Base-by-base conservation (phyloP, 768 basidiomycete genomes). In the Daedaleopsis sinensis region DNA sequence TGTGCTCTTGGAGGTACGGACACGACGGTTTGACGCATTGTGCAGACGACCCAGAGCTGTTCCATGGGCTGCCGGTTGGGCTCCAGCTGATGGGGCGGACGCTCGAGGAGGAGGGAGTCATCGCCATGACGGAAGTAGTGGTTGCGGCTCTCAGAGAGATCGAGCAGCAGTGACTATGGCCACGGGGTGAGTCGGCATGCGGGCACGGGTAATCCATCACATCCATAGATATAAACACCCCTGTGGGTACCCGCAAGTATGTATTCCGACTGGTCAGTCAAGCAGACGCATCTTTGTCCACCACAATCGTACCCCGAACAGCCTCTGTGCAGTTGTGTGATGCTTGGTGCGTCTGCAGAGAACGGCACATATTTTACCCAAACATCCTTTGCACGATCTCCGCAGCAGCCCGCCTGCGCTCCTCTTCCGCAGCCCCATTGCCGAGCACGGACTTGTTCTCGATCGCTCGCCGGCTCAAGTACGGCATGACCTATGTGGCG, bases 371-470 rank as follows among this genome's bases (percentile, higher is more conserved):
- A 32, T 6, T 15, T 62, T 36, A 67, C 18, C 73, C 74, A 16
- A 80, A 72, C 1, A 78, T 39, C 37, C 74, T 72, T 65, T 75
- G 77, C 76, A 80, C 74, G 43, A 93, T 81, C 68, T 85, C 84
- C 12, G 69, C 70, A 48, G 80, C 81, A 2, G 87, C 86, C 35
- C 85, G 71, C 59, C 72, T 73, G 23, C 89, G 77, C 72, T 93
- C 92, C 23, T 79, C 78, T 2, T 75, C 73, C 0, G 93, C 93
- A 13, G 80, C 85, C 1, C 89, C 90, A 19, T 83, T 78, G 16
- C 89, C 90, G 27, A 98, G 82, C 2, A 97, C 81, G 0, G 89
- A 88, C 74, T 94, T 96, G 78, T 98, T 97, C 85, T 97, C 95
- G 48, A 94, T 87, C 0, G 94, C 95, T 16, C 96, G 81, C 36